Percentiles rank a stretch among this genome's conserved stretches.
These are phyloP conservation scores for Neoboletus magnificus DNA, from an alignment of 768 basidiomycete genomes.

Conservation along the genomic window DNA sequence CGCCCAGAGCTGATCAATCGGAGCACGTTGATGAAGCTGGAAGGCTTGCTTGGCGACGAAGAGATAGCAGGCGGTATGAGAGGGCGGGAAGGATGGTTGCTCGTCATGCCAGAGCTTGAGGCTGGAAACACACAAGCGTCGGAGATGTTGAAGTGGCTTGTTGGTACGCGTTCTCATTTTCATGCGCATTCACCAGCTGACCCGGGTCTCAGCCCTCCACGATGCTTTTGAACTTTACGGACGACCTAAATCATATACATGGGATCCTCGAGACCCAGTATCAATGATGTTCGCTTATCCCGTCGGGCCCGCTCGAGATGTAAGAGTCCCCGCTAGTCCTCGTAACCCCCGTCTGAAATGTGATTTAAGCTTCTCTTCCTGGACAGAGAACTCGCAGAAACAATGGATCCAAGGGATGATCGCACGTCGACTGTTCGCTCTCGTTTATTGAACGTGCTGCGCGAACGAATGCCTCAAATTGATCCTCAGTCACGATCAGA, in stretches of 20 bases:
- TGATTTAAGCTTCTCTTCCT: constrained; percentile 72
- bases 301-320: constrained; percentile 77
- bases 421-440: constrained; percentile 68
- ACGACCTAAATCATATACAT: constrained; percentile 78
- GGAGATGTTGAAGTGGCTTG: constrained; percentile 90
- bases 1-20: constrained; percentile 86
- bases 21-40: constrained; percentile 90
- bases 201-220: constrained; percentile 57
- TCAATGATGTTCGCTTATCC: constrained; percentile 96
- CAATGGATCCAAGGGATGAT: constrained; percentile 73
- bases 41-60: constrained; percentile 80
- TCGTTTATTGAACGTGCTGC: constrained; percentile 57
- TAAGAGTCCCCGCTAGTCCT: constrained; percentile 39
- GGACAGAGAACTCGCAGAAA: constrained; percentile 77
- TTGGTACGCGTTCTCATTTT: constrained; percentile 51
- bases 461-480: constrained; percentile 56
- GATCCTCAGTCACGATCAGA: constrained; percentile 16
- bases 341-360: constrained; percentile 13
- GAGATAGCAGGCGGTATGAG: constrained; percentile 65
- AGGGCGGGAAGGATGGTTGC: constrained; percentile 75
- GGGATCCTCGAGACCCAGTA: constrained; percentile 79
- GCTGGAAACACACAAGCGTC: constrained; percentile 56
- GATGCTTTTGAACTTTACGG: constrained; percentile 89
- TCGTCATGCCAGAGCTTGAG: constrained; percentile 88
- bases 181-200: constrained; percentile 4